Conservation (phyloP, 371 early-diverging fungal species). For the Blakeslea trispora region DNA sequence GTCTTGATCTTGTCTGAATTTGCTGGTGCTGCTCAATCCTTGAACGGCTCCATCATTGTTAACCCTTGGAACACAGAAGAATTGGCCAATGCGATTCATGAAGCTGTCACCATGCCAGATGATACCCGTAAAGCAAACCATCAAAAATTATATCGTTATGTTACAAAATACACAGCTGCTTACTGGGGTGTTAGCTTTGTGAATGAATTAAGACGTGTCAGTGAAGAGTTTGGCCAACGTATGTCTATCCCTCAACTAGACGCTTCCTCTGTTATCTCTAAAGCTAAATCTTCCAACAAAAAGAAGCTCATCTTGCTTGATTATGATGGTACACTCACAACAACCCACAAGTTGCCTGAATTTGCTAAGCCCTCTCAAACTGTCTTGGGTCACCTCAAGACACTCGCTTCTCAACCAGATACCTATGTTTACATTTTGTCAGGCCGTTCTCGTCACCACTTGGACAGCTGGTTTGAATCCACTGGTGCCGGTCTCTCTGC, state of each 20-base stretch:
- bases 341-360: conserved; percentile 84
- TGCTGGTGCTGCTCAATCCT: conserved; percentile 98
- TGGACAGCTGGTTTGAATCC: conserved; percentile 88
- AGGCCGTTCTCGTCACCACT: conserved; percentile 80
- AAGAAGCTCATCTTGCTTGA: conserved; percentile 84
- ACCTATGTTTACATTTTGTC: conserved; percentile 93
- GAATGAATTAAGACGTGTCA: conserved; percentile 74
- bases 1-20: conserved; percentile 97
- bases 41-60: conserved; percentile 95
- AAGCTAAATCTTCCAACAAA: conserved; percentile 42
- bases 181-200: conserved; percentile 98
- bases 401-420: conserved; percentile 72
- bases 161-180: conserved; percentile 97
- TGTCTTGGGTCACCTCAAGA: conserved; percentile 67
- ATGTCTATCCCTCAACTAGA: conserved; percentile 71
- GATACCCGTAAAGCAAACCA: conserved; percentile 82
- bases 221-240: conserved; percentile 70
- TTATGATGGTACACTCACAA: conserved; percentile 94
- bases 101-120: conserved; percentile 92
- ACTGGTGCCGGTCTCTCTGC: conserved; percentile 89
- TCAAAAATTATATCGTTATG: conserved; percentile 90
- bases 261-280: conserved; percentile 39
- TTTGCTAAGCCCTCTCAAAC: conserved; percentile 82
- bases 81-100: conserved; percentile 86
- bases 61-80: conserved; percentile 99